phyloP scores from a whole-genome alignment of 1,284 basidiomycete species.

The Fomitopsis betulina region DNA sequence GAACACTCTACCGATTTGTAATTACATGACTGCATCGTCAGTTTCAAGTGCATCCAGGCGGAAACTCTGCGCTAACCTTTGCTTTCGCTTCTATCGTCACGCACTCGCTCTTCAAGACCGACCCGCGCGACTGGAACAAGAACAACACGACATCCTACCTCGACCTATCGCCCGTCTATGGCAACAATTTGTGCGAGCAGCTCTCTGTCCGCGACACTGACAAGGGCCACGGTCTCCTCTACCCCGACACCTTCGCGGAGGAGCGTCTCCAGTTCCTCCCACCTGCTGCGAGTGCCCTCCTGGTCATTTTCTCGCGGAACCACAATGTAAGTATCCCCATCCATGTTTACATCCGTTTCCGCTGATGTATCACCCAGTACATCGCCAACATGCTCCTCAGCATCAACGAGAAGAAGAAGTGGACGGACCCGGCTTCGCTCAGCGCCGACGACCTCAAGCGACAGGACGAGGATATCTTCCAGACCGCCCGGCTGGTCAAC shows the following conservation, averaged over 20 bases:
- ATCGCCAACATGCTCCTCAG: constrained; percentile 65
- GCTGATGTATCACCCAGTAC: constrained; percentile 38
- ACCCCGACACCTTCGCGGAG: constrained; percentile 69
- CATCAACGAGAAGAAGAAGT: constrained; percentile 63
- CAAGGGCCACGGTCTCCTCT: constrained; percentile 63
- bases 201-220: constrained; percentile 16
- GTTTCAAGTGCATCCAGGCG: constrained; percentile 14
- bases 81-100: constrained; percentile 77
- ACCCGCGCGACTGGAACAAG: constrained; percentile 44
- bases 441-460: constrained; percentile 28
- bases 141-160: constrained; percentile 75
- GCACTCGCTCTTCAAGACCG: constrained; percentile 70
- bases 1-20: constrained; percentile 11
- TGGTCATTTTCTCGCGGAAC: constrained; percentile 69
- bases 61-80: constrained; percentile 67
- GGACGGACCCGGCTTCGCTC: constrained; percentile 29
- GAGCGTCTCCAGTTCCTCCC: constrained; percentile 67
- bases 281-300: constrained; percentile 62
- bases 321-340: constrained; percentile 51
- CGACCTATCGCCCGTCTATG: constrained; percentile 75
- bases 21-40: background rate
- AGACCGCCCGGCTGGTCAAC: constrained; percentile 71
- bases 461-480: constrained; percentile 76
- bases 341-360: background rate
- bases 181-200: constrained; percentile 43